Evolutionary conservation across 176 grass and related monocot species (phyloP).

Genomic region (Echinochloa phyllopogon): DNA sequence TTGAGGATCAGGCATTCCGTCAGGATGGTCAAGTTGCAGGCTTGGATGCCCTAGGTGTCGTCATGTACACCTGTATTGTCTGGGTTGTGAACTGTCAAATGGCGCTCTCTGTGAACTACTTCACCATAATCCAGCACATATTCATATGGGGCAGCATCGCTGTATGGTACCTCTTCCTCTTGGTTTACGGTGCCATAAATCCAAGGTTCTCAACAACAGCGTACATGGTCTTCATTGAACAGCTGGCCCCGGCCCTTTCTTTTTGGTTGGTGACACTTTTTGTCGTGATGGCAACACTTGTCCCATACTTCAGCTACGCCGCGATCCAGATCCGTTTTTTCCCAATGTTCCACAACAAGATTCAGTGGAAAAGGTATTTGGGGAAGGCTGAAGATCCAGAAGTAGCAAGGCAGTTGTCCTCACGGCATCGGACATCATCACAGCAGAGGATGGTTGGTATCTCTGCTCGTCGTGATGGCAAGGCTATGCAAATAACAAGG

Average conservation of each 20-base stretch:
- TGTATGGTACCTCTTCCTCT: slow-evolving; percentile 84
- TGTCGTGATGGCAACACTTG: slow-evolving; percentile 69
- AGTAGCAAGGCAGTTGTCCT: slow-evolving; percentile 78
- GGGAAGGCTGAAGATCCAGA: slow-evolving; percentile 89
- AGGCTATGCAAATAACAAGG: slow-evolving; percentile 53
- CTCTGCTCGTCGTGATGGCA: slow-evolving; percentile 76
- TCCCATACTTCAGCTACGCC: slow-evolving; percentile 65
- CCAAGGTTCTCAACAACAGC: slow-evolving; percentile 59
- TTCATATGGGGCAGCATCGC: slow-evolving; percentile 93
- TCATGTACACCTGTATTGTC: slow-evolving; percentile 93
- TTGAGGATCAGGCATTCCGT: slow-evolving; percentile 77
- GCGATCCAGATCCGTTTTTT: slow-evolving; percentile 88
- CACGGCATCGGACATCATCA: slow-evolving; percentile 55
- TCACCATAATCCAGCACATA: slow-evolving; percentile 96
- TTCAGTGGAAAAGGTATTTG: slow-evolving; percentile 84
- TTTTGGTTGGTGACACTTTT: slow-evolving; percentile 89
- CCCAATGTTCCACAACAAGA: slow-evolving; percentile 98
- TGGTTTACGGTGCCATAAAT: slow-evolving; percentile 67
- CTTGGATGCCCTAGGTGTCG: slow-evolving; percentile 70
- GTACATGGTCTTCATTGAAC: slow-evolving; percentile 83
- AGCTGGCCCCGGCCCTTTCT: slow-evolving; percentile 62
- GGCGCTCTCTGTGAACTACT: slow-evolving; percentile 89
- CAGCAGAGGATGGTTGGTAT: slow-evolving; percentile 84
- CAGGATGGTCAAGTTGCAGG: slow-evolving; percentile 62
- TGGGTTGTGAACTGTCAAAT: slow-evolving; percentile 99